Conservation (phyloP, 2,329 filamentous ascomycete species). For the Fusarium tupiense region DNA sequence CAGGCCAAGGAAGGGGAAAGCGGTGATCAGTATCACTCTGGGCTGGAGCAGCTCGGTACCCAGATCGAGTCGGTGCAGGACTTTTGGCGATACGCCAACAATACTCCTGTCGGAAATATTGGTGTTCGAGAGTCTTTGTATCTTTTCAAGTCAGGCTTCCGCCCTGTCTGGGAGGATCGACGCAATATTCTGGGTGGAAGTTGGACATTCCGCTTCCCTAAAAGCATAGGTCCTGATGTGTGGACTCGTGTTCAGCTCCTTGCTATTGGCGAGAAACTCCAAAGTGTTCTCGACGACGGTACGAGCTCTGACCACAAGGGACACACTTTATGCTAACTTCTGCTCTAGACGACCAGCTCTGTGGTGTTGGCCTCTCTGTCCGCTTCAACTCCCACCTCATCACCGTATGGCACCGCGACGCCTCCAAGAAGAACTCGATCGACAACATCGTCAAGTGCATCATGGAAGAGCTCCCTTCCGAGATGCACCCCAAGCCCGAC, state of each 20-base stretch:
- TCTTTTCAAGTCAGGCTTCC: slow-evolving; percentile 81
- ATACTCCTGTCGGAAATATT: slow-evolving; percentile 79
- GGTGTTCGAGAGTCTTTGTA: slow-evolving; percentile 82
- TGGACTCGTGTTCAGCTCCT: slow-evolving; percentile 86
- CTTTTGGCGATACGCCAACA: slow-evolving; percentile 86
- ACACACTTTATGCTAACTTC: slow-evolving; percentile 15
- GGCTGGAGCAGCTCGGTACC: slow-evolving; percentile 69
- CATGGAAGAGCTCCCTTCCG: slow-evolving; percentile 75
- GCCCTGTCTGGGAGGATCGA: slow-evolving; percentile 84
- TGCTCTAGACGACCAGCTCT: slow-evolving; percentile 79
- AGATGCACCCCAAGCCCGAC: slow-evolving; percentile 76
- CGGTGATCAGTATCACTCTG: slow-evolving; percentile 59
- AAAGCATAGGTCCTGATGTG: slow-evolving; percentile 75
- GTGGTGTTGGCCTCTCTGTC: slow-evolving; percentile 86
- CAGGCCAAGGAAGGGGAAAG: slow-evolving; percentile 51
- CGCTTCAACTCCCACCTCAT: slow-evolving; percentile 91
- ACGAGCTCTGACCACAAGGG: slow-evolving; percentile 41
- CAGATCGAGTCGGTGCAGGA: slow-evolving; percentile 84
- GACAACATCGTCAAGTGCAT: slow-evolving; percentile 78
- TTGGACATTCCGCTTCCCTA: slow-evolving; percentile 92
- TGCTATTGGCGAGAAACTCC: slow-evolving; percentile 83
- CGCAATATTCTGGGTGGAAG: slow-evolving; percentile 87
- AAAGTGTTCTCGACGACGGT: slow-evolving; percentile 77
- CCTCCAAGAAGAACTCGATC: slow-evolving; percentile 80
- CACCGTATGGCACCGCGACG: slow-evolving; percentile 92